Base-by-base conservation (phyloP, 345 rosid genomes). In the Adansonia digitata region DNA sequence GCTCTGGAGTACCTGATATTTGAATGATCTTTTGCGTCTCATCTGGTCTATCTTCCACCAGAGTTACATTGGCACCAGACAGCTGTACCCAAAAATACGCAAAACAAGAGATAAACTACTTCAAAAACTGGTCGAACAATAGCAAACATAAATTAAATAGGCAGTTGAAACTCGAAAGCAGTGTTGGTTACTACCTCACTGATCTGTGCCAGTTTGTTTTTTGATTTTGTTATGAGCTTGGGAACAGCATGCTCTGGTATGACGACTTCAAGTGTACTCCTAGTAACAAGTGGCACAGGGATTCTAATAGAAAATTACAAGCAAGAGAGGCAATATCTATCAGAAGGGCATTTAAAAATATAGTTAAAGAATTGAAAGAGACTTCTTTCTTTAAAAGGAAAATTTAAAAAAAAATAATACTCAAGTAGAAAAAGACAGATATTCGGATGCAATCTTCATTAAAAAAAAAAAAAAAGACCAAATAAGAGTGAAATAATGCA, bases 1-100 rank as follows among this genome's bases (percentile, higher is more conserved):
- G 98, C 77, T 96, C 98, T 0, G 97, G 97, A 56, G 98, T 93
- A 69, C 99, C 99, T 15, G 97, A 92, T 77, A 96, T 88, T 82
- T 86, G 86, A 75, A 96, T 93, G 34, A 87, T 84, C 80, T 89
- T 96, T 69, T 88, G 92, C 5, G 85, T 80, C 73, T 80, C 88
- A 1, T 89, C 95, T 0, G 90, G 91, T 71, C 84, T 79, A 77
- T 92, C 97, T 81, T 92, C 97, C 18, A 93, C 82, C 26, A 96
- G 84, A 29, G 86, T 86, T 67, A 96, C 91, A 65, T 83, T 90
- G 83, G 99, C 99, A 69, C 99, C 99, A 8, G 97, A 92, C 80
- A 93, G 79, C 99, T 96, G 87, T 72, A 75, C 22, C 75, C 73
- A 68, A 0, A 48, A 51, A 75, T 22, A 64, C 29, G 49, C 7